A percentile compares a stretch with the other conserved stretches of the same genome.
These are phyloP conservation scores for Colletotrichum noveboracense DNA, from an alignment of 2,329 filamentous ascomycete species.

Conservation along the genomic window DNA sequence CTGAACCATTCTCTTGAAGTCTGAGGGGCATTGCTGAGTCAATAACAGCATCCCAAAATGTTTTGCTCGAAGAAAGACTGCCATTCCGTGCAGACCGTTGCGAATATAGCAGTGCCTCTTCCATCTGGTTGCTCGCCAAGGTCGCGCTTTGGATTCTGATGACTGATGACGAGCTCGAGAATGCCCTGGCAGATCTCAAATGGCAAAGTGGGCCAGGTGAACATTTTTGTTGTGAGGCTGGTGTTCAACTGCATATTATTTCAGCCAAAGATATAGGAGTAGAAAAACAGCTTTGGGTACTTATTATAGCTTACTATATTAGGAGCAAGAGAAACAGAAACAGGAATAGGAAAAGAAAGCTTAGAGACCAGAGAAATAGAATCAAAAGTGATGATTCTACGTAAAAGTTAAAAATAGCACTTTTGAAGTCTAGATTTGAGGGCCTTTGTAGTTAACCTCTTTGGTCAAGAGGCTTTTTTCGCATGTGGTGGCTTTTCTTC, in stretches of 20 bases:
- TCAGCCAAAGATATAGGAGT: no score
- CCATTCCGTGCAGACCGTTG: not conserved
- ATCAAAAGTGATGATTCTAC: no score
- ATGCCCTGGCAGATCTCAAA: not conserved
- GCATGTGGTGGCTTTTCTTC: no score
- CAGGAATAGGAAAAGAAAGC: no score
- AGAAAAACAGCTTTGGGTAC: no score
- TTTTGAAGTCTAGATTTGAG: no score
- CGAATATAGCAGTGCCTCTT: not conserved
- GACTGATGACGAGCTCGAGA: not conserved
- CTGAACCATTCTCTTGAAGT: not conserved
- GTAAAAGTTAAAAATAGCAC: no score
- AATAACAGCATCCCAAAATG: not conserved
- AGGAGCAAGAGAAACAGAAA: no score
- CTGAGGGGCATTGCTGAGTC: not conserved
- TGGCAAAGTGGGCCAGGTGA: not conserved
- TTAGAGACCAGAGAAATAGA: no score
- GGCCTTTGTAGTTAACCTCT: no score
- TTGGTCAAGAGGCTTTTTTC: no score
- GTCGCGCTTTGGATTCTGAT: not conserved
- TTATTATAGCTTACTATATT: no score
- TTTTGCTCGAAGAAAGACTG: not conserved
- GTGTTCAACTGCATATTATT: not conserved
- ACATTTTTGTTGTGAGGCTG: not conserved
- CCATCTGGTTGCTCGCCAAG: not conserved